Evolutionary conservation across 78 protist species (phyloP), one percentile per base, ranked within the genome.

Genomic region (Corallochytrium limacisporum): DNA sequence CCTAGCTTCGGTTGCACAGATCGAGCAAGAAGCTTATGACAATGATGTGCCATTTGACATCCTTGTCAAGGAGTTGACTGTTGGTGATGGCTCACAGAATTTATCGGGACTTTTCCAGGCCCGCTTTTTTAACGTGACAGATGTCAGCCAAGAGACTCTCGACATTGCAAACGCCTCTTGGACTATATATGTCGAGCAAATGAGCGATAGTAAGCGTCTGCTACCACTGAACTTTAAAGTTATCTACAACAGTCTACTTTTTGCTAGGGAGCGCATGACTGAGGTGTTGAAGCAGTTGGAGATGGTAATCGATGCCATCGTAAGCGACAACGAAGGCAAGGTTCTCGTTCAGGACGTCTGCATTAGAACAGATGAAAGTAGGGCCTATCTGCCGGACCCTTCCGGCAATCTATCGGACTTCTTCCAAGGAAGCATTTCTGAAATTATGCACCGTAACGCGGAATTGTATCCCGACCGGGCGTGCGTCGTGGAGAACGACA

Each of bases 131-230:
- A 68, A 68, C 42, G 62, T 18, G 2, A 35, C 37, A 29, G 74
- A 68, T 26, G 61, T 53, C 24, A 26, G 5, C 43, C 16, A 6
- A 7, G 22, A 37, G 36, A 56, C 65, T n/a, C 73, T 67, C 29
- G 74, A 53, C 8, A 32, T 42, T 22, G 55, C 51, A 2, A 31
- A 24, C 43, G 33, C 54, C 28, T 60, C 49, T 15, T 68, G 74
- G 74, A 68, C 74, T 7, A 26, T 68, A 35, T 53, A 15, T 10
- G 36, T 68, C 35, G 74, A 68, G 55, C 74, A 68, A 37, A 32
- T 9, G 46, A 8, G 69, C 28, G 67, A 63, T 57, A 8, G 49
- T 47, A 46, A 48, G 47, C 59, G 57, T 10, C 57, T 63, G 20
- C 70, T 63, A 4, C 70, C 70, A 4, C 70, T 63, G 31, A 29